phyloP scores from a whole-genome alignment of 768 basidiomycete species.

The Suillus brevipes region DNA sequence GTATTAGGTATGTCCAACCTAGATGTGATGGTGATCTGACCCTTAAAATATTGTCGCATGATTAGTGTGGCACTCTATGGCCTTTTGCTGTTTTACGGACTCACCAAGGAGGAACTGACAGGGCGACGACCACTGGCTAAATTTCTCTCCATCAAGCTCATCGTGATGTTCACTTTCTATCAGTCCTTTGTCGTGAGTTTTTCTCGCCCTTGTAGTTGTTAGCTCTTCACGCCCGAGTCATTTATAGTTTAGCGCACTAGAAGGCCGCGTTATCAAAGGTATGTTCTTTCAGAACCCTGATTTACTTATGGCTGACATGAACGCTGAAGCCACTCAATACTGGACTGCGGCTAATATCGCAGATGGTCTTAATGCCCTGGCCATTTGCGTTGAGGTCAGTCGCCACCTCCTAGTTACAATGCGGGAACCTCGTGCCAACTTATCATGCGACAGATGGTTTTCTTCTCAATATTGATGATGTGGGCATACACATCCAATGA shows the following conservation, averaged over 20 bases:
- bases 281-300: constrained; percentile 8
- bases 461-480: constrained; percentile 75
- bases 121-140: constrained; percentile 79
- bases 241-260: constrained; percentile 62
- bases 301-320: not conserved
- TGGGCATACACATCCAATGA: constrained; percentile 81
- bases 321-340: constrained; percentile 58
- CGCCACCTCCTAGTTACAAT: not conserved
- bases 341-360: constrained; percentile 87
- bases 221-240: not conserved
- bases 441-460: constrained; percentile 62
- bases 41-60: not conserved
- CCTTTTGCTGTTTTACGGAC: constrained; percentile 76
- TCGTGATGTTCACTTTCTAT: constrained; percentile 89
- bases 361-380: constrained; percentile 78
- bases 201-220: not conserved
- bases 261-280: constrained; percentile 71
- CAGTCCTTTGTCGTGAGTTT: constrained; percentile 69
- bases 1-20: constrained; percentile 60
- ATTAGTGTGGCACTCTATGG: constrained; percentile 82
- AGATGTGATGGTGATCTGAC: not conserved
- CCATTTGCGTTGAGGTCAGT: constrained; percentile 79
- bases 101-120: constrained; percentile 77
- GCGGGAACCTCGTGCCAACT: constrained; percentile 8
- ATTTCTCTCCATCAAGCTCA: constrained; percentile 84